phyloP scores from a whole-genome alignment of 345 rosid genomes.

The Atalantia buxifolia region DNA sequence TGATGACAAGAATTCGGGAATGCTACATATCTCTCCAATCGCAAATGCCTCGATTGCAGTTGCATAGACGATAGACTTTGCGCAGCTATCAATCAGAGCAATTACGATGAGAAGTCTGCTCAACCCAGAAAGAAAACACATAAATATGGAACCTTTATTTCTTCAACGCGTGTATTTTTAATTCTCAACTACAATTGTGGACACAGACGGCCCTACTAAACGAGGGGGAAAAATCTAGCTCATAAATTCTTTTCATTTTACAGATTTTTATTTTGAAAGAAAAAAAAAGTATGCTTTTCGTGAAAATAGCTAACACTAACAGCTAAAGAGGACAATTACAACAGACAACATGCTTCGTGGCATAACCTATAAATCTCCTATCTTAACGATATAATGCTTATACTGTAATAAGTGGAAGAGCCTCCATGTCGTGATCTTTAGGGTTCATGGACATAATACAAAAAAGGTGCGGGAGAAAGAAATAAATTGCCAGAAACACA shows the following conservation, averaged over 20 bases:
- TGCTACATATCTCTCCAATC: not conserved
- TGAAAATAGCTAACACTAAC: not conserved
- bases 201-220: not conserved
- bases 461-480: slow-evolving; percentile 51
- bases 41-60: not conserved
- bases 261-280: not conserved
- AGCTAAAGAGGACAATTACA: not conserved
- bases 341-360: not conserved
- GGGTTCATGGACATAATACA: slow-evolving; percentile 48
- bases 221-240: not conserved
- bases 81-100: not conserved
- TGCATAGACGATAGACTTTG: not conserved
- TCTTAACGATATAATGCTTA: not conserved
- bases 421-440: slow-evolving; percentile 21
- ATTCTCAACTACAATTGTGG: not conserved
- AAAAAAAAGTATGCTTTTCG: not conserved
- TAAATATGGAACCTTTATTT: not conserved
- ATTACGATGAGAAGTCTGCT: not conserved
- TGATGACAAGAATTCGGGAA: not conserved
- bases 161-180: not conserved
- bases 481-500: slow-evolving; percentile 41
- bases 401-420: slow-evolving; percentile 28
- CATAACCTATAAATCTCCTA: not conserved
- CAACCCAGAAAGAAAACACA: not conserved
- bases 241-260: not conserved